Base-by-base conservation (phyloP, 306 rosid genomes). In the Prunus mume region DNA sequence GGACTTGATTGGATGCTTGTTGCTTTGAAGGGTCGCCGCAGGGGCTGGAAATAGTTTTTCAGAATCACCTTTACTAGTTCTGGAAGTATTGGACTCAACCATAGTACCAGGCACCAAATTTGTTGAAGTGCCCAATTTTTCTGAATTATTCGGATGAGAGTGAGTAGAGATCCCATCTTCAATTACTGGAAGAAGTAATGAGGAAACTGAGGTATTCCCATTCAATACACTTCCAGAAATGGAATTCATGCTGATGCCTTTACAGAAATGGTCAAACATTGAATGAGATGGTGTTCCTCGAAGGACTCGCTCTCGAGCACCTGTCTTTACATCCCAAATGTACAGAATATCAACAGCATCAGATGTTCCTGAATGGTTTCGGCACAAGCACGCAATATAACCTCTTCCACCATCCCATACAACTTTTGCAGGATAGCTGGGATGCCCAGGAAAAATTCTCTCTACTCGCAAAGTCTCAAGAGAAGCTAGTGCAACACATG, bases 371-470 rank as follows among this genome's bases (percentile, higher is more conserved):
- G 76, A 82, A 82, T 88, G 77, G 11, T 83, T 77, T 83, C 65
- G 93, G 73, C 97, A 92, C 75, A 95, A 88, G 68, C 97, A 92
- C 54, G 96, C 90, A 75, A 95, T 79, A 85, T 92, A 95, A 73
- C 97, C 97, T 85, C 97, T 90, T 69, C 74, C 84, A 71, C 96
- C 93, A 81, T 95, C 97, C 98, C 98, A 95, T 72, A 95, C 90
- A 80, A 95, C 96, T 84, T 95, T 95, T 52, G 89, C 82, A 73
- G 97, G 96, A 89, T 88, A 89, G 84, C 86, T 84, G 73, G 89
- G 65, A 75, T 92, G 97, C 77, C 98, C 97, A 55, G 98, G 93
- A 89, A 95, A 87, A 86, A 90, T 88, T 89, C 98, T 90, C 84
- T 95, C 98, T 83, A 92, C 97, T 80, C 83, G 86, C 83, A 89